Evolutionary conservation across 1,139 yeast genomes (phyloP).

Genomic region (Hyphopichia wangnamkhiaoensis): DNA sequence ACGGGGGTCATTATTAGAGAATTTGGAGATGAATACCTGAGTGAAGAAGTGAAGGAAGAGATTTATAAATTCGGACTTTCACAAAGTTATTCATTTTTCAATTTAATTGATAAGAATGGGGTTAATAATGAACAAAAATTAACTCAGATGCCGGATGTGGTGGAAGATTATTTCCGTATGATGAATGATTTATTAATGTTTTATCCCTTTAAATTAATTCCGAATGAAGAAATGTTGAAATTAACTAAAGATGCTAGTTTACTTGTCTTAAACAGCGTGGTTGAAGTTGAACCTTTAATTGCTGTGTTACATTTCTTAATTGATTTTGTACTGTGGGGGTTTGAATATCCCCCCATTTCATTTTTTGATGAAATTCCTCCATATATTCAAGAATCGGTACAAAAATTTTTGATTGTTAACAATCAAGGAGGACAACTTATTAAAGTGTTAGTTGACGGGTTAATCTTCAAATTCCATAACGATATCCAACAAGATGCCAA

Average conservation of each 20-base stretch:
- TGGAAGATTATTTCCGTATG: slow-evolving; percentile 90
- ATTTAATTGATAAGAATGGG: slow-evolving; percentile 23
- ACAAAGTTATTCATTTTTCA: slow-evolving; percentile 46
- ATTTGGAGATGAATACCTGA: slow-evolving; percentile 62
- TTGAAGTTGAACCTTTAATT: slow-evolving; percentile 71
- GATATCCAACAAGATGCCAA: slow-evolving; percentile 77
- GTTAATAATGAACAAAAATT: slow-evolving; percentile 21
- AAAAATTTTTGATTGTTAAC: slow-evolving; percentile 37
- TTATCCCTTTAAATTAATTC: slow-evolving; percentile 67
- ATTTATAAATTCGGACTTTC: slow-evolving; percentile 51
- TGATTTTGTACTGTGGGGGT: slow-evolving; percentile 84
- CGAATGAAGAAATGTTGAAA: slow-evolving; percentile 54
- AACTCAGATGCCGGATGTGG: slow-evolving; percentile 64
- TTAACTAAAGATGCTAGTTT: slow-evolving; percentile 64
- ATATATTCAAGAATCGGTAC: slow-evolving; percentile 52
- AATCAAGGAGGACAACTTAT: slow-evolving; percentile 61
- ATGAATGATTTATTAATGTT: slow-evolving; percentile 77
- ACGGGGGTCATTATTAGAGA: slow-evolving; percentile 82
- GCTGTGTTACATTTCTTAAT: slow-evolving; percentile 74
- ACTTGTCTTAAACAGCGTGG: slow-evolving; percentile 52
- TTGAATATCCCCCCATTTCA: slow-evolving; percentile 77
- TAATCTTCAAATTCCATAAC: slow-evolving; percentile 69
- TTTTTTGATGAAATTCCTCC: slow-evolving; percentile 51
- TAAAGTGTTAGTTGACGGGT: slow-evolving; percentile 58
- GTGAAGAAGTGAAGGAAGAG: slow-evolving; percentile 35